Evolutionary conservation across 345 rosid genomes (phyloP), one percentile per base, ranked within the genome.

Genomic region (Erucastrum elatum): DNA sequence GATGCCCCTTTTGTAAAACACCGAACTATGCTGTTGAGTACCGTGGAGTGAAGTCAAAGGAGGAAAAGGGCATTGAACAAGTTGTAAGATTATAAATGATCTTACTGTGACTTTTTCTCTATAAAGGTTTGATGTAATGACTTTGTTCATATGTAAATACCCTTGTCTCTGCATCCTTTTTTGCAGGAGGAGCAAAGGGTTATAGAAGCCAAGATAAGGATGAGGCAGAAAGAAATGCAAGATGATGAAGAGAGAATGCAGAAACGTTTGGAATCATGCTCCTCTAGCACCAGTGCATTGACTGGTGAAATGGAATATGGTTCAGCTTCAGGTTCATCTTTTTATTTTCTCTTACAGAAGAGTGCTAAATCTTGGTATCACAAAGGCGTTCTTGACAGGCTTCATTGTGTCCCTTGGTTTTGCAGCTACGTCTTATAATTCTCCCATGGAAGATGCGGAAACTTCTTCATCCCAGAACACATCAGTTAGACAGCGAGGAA

Each of bases 1-100:
- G 99, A 49, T 96, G 99, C 72, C 99, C 99, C 13, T 96, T 93
- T 81, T 96, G 98, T 85, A 96, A 96, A 90, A 93, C 97, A 59
- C 82, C 89, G 10, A 93, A 91, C 80, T 96, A 96, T 83, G 99
- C 96, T 33, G 99, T 96, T 55, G 99, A 91, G 87, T 96, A 85
- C 77, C 90, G 93, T 29, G 99, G 99, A 75, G 90, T 87, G 69
- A 96, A 91, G 87, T 63, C 97, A 39, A 93, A 93, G 85, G 99
- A 96, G 87, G 97, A 93, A 82, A 93, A 90, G 84, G 94, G 99
- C 81, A 82, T 90, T 61, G 99, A 96, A 77, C 98, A 93, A 86
- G 86, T 96, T 77, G 98, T 96, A 90, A 91, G 95, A 11, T 69
- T 49, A 39, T 56, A 27, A 6, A 39, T 69, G 30, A 49, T 73